Percentiles rank a stretch among this genome's conserved stretches.
Evolutionary conservation across 2,329 filamentous ascomycete species (phyloP).

Genomic region (Aspergillus transmontanensis): DNA sequence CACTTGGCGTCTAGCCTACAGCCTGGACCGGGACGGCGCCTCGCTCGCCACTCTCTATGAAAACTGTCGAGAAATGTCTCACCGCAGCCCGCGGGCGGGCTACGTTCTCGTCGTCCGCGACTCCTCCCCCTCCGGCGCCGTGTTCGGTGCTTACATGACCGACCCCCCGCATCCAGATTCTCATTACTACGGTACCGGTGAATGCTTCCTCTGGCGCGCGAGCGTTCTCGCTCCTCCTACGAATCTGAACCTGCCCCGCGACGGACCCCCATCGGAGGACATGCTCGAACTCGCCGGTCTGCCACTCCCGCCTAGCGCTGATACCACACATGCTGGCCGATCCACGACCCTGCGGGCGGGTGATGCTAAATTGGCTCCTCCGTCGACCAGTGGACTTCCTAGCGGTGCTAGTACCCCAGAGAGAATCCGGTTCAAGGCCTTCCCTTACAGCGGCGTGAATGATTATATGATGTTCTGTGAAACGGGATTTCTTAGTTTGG

Average conservation of each 20-base stretch:
- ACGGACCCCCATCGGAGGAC: conserved; percentile 33
- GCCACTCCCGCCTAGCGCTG: conserved; percentile 69
- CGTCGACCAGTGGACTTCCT: conserved; percentile 18
- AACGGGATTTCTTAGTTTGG: conserved; percentile 78
- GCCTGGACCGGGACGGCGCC: conserved; percentile 87
- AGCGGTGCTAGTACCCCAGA: conserved; percentile 64
- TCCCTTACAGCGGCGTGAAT: conserved; percentile 92
- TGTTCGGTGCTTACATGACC: conserved; percentile 93
- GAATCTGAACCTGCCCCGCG: conserved; percentile 12
- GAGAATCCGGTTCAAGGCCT: conserved; percentile 91
- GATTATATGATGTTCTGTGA: conserved; percentile 97
- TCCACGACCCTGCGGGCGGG: conserved; percentile 60
- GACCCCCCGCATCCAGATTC: conserved; percentile 79
- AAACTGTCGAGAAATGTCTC: conserved; percentile 68
- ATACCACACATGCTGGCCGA: conserved; percentile 62
- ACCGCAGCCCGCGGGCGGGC: conserved; percentile 70
- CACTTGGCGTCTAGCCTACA: conserved; percentile 84
- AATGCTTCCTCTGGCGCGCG: conserved; percentile 90
- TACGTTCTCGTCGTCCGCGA: conserved; percentile 90
- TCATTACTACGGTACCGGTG: conserved; percentile 93
- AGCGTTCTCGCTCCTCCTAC: conserved; percentile 58
- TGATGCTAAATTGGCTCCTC: conserved; percentile 23
- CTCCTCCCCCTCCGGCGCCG: conserved; percentile 49
- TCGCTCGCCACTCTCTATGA: conserved; percentile 85
- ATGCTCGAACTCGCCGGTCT: conserved; percentile 57